Evolutionary conservation across 306 rosid genomes (phyloP).

Genomic region (Gynostemma pentaphyllum): DNA sequence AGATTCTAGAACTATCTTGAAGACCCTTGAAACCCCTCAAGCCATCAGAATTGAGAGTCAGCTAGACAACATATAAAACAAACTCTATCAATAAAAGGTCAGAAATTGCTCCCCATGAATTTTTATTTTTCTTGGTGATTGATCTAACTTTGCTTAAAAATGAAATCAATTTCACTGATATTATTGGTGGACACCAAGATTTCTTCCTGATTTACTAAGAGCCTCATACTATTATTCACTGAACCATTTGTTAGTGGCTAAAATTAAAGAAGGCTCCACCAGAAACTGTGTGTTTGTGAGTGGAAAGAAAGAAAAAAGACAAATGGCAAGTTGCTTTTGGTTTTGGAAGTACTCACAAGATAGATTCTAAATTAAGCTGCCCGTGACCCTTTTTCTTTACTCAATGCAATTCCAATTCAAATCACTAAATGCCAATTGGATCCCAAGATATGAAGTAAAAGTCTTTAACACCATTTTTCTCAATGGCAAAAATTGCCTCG

Average conservation of each 20-base stretch:
- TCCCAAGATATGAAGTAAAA: no score
- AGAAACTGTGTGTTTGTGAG: no score
- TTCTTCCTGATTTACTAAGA: neutral
- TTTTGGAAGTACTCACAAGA: neutral
- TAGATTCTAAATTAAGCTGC: conserved; percentile 1
- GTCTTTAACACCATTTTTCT: no score
- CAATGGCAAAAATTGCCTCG: no score
- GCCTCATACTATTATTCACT: neutral
- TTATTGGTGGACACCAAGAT: neutral
- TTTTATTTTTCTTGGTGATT: neutral
- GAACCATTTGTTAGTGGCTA: neutral
- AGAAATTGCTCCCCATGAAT: neutral
- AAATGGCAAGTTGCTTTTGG: neutral
- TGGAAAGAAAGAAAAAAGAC: neutral
- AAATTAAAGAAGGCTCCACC: neutral
- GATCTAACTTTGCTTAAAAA: neutral
- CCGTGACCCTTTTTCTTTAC: neutral
- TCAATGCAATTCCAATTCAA: no score
- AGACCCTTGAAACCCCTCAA: no score
- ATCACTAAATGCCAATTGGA: no score
- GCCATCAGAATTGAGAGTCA: no score
- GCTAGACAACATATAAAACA: neutral
- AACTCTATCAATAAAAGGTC: neutral
- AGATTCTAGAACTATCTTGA: no score
- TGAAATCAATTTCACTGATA: neutral